A percentile compares a stretch with the other conserved stretches of the same genome.
phyloP scores from a whole-genome alignment of 306 rosid genomes.

The Astragalus glycyphyllos region DNA sequence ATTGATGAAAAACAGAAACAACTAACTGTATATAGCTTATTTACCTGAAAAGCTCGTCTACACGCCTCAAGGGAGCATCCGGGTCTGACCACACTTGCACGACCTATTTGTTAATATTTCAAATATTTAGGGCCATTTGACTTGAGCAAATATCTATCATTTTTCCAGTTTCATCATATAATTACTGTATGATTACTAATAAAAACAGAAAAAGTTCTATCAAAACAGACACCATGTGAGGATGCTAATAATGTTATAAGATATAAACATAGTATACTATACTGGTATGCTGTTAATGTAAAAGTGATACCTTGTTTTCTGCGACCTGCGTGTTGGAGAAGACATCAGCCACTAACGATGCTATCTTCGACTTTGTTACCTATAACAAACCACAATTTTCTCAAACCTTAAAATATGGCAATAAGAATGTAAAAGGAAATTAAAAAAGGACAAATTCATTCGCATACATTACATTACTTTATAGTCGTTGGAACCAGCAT shows the following conservation, averaged over 20 bases:
- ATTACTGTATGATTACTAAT: neutral
- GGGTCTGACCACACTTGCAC: constrained; percentile 80
- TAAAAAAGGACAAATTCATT: constrained; percentile 39
- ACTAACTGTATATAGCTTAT: neutral
- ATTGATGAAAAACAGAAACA: constrained; percentile 27
- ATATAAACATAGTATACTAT: neutral
- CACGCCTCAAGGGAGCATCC: constrained; percentile 68
- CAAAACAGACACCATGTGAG: neutral
- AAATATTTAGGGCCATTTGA: neutral
- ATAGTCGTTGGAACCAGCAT: constrained; percentile 76
- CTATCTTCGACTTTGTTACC: constrained; percentile 86
- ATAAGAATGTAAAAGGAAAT: constrained; percentile 30
- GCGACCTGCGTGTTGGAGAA: constrained; percentile 91
- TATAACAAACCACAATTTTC: constrained; percentile 38
- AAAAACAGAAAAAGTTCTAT: neutral
- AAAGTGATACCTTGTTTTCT: constrained; percentile 79
- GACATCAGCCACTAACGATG: constrained; percentile 81
- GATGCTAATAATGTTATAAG: constrained; percentile 1
- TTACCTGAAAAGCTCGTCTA: constrained; percentile 84
- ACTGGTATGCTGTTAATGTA: constrained; percentile 8
- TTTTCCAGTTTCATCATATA: neutral
- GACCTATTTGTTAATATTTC: constrained; percentile 54
- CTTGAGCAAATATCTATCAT: neutral
- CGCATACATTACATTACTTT: constrained; percentile 99
- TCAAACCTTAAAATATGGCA: constrained; percentile 20